A percentile compares a stretch with the other conserved stretches of the same genome.
These are phyloP conservation scores for Aureobasidium lini DNA, from an alignment of 2,329 filamentous ascomycete genomes.

Conservation along the genomic window DNA sequence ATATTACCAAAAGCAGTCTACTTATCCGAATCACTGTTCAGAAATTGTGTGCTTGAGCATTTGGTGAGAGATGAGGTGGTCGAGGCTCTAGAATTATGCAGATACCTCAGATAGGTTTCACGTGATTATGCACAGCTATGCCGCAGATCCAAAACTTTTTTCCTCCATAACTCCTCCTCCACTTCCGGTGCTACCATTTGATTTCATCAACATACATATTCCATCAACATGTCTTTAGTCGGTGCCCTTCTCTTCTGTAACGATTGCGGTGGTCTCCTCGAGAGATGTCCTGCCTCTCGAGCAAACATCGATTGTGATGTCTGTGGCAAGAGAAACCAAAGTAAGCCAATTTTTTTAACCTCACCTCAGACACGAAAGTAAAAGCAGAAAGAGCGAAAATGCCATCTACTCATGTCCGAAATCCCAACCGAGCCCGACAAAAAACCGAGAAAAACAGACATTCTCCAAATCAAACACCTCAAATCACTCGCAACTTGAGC, in stretches of 20 bases:
- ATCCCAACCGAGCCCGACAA: too few relatives aligned
- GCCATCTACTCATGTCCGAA: neutral
- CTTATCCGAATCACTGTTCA: neutral
- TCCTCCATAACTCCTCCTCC: neutral
- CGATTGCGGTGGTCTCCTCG: constrained; percentile 84
- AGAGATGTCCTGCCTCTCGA: constrained; percentile 67
- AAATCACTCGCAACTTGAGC: neutral
- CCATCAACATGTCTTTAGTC: constrained; percentile 70
- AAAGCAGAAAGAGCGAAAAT: neutral
- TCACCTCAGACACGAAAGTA: neutral
- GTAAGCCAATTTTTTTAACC: constrained; percentile 36
- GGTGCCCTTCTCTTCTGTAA: constrained; percentile 89
- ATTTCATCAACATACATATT: neutral
- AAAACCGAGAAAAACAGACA: neutral
- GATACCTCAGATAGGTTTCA: neutral
- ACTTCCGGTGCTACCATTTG: neutral
- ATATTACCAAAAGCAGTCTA: neutral
- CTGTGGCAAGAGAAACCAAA: constrained; percentile 79
- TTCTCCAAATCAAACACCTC: neutral
- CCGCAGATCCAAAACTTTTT: neutral
- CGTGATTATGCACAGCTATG: constrained; percentile 2
- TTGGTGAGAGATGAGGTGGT: neutral
- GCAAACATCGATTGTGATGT: constrained; percentile 79
- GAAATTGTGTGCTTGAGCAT: too few relatives aligned
- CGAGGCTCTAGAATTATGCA: neutral